Evolutionary conservation across 2,329 filamentous ascomycete species (phyloP).

Genomic region (Penicillium sp.): DNA sequence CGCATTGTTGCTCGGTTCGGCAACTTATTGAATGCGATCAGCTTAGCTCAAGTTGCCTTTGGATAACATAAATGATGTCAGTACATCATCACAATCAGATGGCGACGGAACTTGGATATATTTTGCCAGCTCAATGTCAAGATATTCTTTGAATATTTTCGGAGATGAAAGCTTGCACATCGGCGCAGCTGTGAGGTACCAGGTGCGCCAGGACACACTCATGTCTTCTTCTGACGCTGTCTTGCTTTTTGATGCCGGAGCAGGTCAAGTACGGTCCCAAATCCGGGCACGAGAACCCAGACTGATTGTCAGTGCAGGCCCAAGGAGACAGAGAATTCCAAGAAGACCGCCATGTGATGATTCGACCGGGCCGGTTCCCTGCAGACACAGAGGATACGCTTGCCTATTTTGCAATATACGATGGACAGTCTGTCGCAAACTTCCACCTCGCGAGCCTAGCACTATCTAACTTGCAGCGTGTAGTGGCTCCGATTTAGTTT

Average conservation of each 20-base stretch:
- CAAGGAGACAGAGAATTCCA: constrained; percentile 31
- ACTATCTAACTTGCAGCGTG: background rate
- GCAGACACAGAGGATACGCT: constrained; percentile 26
- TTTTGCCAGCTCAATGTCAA: background rate
- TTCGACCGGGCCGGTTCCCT: constrained; percentile 32
- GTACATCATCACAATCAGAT: constrained; percentile 21
- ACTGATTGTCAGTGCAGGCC: constrained; percentile 18
- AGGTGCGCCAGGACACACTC: constrained; percentile 23
- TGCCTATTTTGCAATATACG: constrained; percentile 35
- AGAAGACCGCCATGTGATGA: constrained; percentile 31
- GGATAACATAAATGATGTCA: constrained; percentile 27
- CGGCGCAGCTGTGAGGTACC: constrained; percentile 9
- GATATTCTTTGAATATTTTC: background rate
- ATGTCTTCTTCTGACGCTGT: constrained; percentile 27
- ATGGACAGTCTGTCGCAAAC: constrained; percentile 32
- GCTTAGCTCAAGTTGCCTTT: background rate
- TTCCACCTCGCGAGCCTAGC: background rate
- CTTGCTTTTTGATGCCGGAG: constrained; percentile 31
- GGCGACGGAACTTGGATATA: background rate
- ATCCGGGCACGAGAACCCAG: background rate
- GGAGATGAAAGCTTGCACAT: constrained; percentile 13
- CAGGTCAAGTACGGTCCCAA: constrained; percentile 25
- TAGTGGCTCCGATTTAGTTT: constrained; percentile 33
- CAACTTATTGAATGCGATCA: background rate
- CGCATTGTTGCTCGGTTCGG: background rate